A percentile compares a stretch with the other conserved stretches of the same genome.
Evolutionary conservation across 176 grass and related monocot species (phyloP).

Genomic region (Aegilops umbellulata): DNA sequence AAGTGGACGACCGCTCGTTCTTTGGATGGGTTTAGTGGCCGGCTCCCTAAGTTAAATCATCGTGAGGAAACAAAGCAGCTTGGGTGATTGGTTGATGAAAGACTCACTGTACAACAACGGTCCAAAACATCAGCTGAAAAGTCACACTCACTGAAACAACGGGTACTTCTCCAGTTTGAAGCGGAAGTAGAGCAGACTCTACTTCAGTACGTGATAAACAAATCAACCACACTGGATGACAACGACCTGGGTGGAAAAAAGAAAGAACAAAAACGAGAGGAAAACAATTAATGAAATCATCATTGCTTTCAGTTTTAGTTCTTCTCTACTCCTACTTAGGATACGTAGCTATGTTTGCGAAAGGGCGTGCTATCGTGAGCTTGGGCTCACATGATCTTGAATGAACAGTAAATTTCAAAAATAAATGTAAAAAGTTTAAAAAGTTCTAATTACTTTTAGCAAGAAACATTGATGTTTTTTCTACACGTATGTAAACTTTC

Average conservation of each 20-base stretch:
- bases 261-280: not conserved
- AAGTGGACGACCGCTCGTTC: too few relatives aligned
- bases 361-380: too few relatives aligned
- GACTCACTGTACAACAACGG: not conserved
- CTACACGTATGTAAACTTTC: too few relatives aligned
- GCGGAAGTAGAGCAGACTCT: not conserved
- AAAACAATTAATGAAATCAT: too few relatives aligned
- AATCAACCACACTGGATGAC: not conserved
- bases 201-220: not conserved
- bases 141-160: not conserved
- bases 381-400: too few relatives aligned
- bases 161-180: not conserved
- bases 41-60: not conserved
- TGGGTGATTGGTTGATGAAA: not conserved
- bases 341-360: too few relatives aligned
- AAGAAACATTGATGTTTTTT: too few relatives aligned
- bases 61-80: not conserved
- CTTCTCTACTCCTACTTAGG: too few relatives aligned
- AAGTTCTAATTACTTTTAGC: too few relatives aligned
- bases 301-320: too few relatives aligned
- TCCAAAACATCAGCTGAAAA: not conserved
- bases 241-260: not conserved
- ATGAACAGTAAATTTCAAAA: too few relatives aligned
- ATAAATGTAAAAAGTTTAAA: too few relatives aligned
- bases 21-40: not conserved